These are phyloP conservation scores for Punctularia strigosozonata DNA, from an alignment of 768 basidiomycete genomes.

Conservation along the genomic window DNA sequence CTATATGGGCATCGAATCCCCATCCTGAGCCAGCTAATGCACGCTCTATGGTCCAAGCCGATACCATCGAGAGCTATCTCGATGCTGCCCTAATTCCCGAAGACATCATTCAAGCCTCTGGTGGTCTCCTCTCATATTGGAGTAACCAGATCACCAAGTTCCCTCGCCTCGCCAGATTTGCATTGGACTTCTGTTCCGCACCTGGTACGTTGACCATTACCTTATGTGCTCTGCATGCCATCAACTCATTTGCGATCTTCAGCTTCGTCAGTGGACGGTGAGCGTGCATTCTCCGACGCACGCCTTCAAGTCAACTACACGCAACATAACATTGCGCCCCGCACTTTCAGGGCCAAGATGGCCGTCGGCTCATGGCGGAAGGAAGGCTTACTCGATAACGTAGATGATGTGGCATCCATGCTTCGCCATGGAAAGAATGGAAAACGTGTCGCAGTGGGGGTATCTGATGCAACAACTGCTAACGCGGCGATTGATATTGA, in stretches of 20 bases:
- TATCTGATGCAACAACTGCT: no score
- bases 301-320: slow-evolving; percentile 19
- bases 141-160: background rate
- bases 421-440: no score
- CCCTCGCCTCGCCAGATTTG: slow-evolving; percentile 1
- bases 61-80: slow-evolving; percentile 6
- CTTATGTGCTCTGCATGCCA: background rate
- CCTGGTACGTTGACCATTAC: background rate
- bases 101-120: slow-evolving; percentile 2
- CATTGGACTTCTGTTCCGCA: slow-evolving; percentile 1
- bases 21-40: background rate
- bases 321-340: slow-evolving; percentile 24
- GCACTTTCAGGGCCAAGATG: no score
- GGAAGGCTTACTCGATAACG: no score
- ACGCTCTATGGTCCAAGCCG: background rate
- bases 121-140: slow-evolving; percentile 9
- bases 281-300: slow-evolving; percentile 23
- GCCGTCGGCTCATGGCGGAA: no score
- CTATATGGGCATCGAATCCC: background rate
- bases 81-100: slow-evolving; percentile 1
- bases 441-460: no score
- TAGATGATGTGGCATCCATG: no score
- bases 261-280: slow-evolving; percentile 23
- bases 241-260: background rate
- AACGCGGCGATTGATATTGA: no score